Conservation (phyloP, 192 early-diverging fungal species). For the Podila clonocystis region DNA sequence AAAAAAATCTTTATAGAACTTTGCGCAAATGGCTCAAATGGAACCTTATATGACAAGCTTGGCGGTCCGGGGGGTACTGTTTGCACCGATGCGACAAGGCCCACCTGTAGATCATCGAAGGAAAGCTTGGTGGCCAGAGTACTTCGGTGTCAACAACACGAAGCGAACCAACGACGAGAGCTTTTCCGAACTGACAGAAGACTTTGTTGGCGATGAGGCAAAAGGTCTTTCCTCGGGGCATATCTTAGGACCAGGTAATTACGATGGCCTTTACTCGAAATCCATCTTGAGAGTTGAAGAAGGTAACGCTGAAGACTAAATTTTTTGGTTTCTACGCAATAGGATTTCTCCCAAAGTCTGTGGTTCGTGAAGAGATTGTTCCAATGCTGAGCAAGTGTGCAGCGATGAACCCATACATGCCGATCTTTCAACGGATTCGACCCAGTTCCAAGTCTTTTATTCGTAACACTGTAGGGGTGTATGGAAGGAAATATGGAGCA, state of each 20-base stretch:
- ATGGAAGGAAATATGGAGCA: constrained; percentile 15
- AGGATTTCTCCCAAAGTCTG: constrained; percentile 37
- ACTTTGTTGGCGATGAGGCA: constrained; percentile 26
- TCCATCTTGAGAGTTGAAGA: not conserved
- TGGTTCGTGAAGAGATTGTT: constrained; percentile 36
- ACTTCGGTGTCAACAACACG: constrained; percentile 28
- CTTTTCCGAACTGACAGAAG: constrained; percentile 16
- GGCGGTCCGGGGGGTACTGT: constrained; percentile 23
- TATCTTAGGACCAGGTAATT: constrained; percentile 30
- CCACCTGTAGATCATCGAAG: constrained; percentile 10
- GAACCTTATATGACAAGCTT: constrained; percentile 45
- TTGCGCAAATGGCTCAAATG: constrained; percentile 40
- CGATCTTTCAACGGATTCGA: constrained; percentile 19
- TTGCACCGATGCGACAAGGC: constrained; percentile 25
- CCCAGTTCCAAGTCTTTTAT: constrained; percentile 42
- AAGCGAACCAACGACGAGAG: constrained; percentile 24
- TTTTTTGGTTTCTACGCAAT: no score
- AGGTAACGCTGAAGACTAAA: not conserved
- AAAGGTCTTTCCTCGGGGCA: constrained; percentile 28
- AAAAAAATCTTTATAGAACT: constrained; percentile 9
- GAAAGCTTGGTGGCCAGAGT: constrained; percentile 47
- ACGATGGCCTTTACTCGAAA: not conserved
- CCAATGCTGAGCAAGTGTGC: constrained; percentile 40
- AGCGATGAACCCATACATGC: constrained; percentile 26
- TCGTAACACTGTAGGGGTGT: constrained; percentile 12